A percentile compares a stretch with the other conserved stretches of the same genome.
These are phyloP conservation scores for Teratosphaeria destructans DNA, from an alignment of 2,329 filamentous ascomycete genomes.

Conservation along the genomic window DNA sequence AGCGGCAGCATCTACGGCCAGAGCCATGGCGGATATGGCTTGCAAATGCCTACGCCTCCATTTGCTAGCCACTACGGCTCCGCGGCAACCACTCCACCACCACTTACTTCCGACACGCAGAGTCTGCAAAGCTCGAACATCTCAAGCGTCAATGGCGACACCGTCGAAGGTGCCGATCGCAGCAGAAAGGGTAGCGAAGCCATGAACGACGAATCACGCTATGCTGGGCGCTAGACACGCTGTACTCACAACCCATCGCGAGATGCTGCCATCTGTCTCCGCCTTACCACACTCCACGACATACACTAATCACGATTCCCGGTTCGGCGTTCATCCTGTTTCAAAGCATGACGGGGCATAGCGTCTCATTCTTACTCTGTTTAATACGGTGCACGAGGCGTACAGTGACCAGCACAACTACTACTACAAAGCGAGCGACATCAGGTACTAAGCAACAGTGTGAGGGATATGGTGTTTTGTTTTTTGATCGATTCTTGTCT, in stretches of 20 bases:
- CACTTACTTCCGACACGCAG: conserved; percentile 17
- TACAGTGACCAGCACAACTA: neutral
- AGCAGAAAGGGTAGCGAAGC: conserved; percentile 19
- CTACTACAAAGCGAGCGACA: neutral
- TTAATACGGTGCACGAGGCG: neutral
- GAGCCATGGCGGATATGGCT: conserved; percentile 2
- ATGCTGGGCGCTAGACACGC: neutral
- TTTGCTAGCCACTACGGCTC: conserved; percentile 18
- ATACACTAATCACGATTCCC: neutral
- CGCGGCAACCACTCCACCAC: conserved; percentile 15
- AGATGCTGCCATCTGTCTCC: neutral
- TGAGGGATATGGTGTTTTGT: neutral
- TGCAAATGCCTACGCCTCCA: conserved; percentile 1
- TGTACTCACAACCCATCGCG: neutral
- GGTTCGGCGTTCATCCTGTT: neutral
- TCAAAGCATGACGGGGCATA: neutral
- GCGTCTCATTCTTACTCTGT: neutral
- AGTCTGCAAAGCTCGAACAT: conserved; percentile 19
- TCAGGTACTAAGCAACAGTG: neutral
- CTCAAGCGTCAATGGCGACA: conserved; percentile 24
- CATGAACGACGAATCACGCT: conserved; percentile 4
- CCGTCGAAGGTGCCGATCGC: conserved; percentile 23
- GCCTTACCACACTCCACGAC: neutral
- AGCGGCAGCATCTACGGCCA: neutral
- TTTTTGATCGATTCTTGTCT: neutral